Evolutionary conservation across 306 rosid genomes (phyloP).

Genomic region (Hippophae gyantsensis): DNA sequence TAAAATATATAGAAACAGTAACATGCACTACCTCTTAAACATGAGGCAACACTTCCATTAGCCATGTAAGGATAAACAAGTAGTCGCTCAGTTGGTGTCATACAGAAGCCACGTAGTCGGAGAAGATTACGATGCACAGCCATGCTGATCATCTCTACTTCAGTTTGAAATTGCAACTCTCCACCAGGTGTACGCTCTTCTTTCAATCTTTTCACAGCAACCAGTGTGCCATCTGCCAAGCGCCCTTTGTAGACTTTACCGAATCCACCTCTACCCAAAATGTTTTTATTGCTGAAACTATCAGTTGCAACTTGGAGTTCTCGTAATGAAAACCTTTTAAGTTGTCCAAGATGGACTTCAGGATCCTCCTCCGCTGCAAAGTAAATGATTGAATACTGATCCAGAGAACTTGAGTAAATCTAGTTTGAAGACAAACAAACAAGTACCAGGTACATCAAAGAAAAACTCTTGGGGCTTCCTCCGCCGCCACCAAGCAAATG

Average conservation of each 20-base stretch:
- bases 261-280: constrained; percentile 94
- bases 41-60: constrained; percentile 96
- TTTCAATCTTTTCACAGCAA: constrained; percentile 90
- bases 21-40: constrained; percentile 72
- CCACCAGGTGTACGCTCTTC: constrained; percentile 99
- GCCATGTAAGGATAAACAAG: constrained; percentile 99
- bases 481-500: constrained; percentile 99
- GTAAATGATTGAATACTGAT: constrained; percentile 3
- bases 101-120: constrained; percentile 88
- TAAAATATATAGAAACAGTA: neutral
- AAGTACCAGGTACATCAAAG: constrained; percentile 53
- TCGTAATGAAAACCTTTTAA: constrained; percentile 86
- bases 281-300: constrained; percentile 92
- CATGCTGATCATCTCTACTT: constrained; percentile 99
- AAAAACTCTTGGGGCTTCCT: constrained; percentile 94
- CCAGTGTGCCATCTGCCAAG: constrained; percentile 83
- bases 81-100: constrained; percentile 95
- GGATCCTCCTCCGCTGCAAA: constrained; percentile 99
- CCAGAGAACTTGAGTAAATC: too few relatives aligned
- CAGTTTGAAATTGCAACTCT: constrained; percentile 98
- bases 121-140: constrained; percentile 98
- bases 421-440: too few relatives aligned
- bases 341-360: constrained; percentile 98
- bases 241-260: constrained; percentile 99
- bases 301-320: constrained; percentile 95